Evolutionary conservation across 2,329 filamentous ascomycete genomes (phyloP), one percentile per base, ranked within the genome.

Genomic region (Sarocladiaceae sp.): DNA sequence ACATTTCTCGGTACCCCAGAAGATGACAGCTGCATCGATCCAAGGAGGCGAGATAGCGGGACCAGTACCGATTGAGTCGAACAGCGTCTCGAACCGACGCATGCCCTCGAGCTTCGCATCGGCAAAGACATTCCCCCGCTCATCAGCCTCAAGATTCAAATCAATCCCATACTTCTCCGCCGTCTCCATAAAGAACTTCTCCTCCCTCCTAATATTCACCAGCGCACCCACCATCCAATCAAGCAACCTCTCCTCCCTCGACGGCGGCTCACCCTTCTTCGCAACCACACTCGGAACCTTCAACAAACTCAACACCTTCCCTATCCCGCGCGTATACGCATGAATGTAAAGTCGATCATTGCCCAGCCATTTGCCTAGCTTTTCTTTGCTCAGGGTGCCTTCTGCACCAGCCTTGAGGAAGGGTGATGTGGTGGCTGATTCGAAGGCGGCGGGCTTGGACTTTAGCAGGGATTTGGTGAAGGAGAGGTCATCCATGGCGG

Each of bases 1-100:
- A 54, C 76, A 78, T 44, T 75, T 81, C 68, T 93, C 88, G 1
- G 85, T 90, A n/a, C 82, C 83, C 83, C 86, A 92, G 22, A 91
- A 78, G n/a, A 88, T 76, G 2, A 89, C 78, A 55, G 89, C 73
- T 5, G 84, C 86, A 63, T 90, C 86, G 2, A 91, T 68, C 61
- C 73, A 76, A 0, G 70, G 66, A 0, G 88, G 63, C 1, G 56
- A 51, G 2, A 59, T 56, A 1, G 68, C 75, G 2, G 72, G 71
- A 7, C 71, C 73, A 0, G 75, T 68, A 49, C 74, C 74, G 12
- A 79, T 73, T 3, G 75, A 76, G n/a, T 73, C 76, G 52, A 83
- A 78, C 4, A 88, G 78, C 18, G 55, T 55, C 48, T 72, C 64
- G 56, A 71, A 70, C 36, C 70, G 64, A 2, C 58, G 55, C 7